Evolutionary conservation across 2,329 filamentous ascomycete species (phyloP).

Genomic region (Pestalotiopsis sp.): DNA sequence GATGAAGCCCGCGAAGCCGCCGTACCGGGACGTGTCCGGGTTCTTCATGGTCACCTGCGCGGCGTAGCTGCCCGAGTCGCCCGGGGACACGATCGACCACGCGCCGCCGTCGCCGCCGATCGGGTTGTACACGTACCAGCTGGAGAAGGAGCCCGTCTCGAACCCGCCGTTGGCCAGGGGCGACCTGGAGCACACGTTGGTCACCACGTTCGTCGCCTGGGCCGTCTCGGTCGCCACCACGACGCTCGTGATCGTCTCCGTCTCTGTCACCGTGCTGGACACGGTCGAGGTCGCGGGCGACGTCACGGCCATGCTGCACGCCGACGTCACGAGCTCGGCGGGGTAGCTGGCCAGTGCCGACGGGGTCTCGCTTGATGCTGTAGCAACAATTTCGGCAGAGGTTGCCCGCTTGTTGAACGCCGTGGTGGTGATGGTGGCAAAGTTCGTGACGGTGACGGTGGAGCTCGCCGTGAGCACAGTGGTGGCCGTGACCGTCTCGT

Average conservation of each 20-base stretch:
- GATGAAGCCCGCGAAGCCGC: not conserved
- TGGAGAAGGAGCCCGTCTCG: not conserved
- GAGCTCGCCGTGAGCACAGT: not conserved
- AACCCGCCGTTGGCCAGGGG: conserved; percentile 3
- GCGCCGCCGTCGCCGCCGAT: not conserved
- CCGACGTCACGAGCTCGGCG: not conserved
- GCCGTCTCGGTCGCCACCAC: not conserved
- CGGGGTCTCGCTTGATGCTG: not conserved
- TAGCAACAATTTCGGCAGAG: not conserved
- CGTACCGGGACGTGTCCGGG: not conserved
- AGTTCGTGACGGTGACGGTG: not conserved
- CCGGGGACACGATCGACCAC: not conserved
- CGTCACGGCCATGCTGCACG: not conserved
- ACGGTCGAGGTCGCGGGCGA: conserved; percentile 1
- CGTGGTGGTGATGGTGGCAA: conserved; percentile 1
- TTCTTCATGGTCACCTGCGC: not conserved
- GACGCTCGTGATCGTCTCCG: not conserved
- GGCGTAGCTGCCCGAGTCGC: not conserved
- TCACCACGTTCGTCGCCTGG: not conserved
- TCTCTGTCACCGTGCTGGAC: conserved; percentile 1
- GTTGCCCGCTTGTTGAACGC: not conserved
- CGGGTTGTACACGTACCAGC: not conserved
- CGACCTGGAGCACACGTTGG: not conserved
- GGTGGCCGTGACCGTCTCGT: conserved; percentile 1
- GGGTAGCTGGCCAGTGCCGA: not conserved